Percentiles rank a stretch among this genome's conserved stretches.
Conservation (phyloP, 805 yeast genomes). For the Ogataea siamensis region DNA sequence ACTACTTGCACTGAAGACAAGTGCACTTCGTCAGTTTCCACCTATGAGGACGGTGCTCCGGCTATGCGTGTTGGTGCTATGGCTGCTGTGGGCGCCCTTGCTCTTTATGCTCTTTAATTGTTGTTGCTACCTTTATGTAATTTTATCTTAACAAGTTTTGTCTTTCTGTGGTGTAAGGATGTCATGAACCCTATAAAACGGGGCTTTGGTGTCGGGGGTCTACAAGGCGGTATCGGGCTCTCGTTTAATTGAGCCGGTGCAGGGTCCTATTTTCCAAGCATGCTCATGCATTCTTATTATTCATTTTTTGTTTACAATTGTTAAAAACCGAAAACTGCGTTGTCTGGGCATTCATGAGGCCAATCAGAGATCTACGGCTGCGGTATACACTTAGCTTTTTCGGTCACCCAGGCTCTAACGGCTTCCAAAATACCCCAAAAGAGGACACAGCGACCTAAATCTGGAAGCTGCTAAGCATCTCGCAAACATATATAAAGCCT, state of each 20-base stretch:
- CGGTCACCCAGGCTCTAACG: too few relatives aligned
- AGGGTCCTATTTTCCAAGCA: conserved; percentile 1
- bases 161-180: background rate
- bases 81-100: conserved; percentile 30
- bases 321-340: conserved; percentile 15
- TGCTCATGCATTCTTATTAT: background rate
- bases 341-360: background rate
- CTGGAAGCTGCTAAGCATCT: background rate
- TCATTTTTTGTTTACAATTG: background rate
- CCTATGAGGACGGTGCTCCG: conserved; percentile 23
- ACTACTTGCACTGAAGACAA: conserved; percentile 18
- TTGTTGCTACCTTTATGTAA: background rate
- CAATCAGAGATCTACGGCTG: conserved; percentile 4
- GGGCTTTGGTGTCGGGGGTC: background rate
- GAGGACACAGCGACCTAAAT: background rate
- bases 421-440: background rate
- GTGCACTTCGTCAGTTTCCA: conserved; percentile 22
- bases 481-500: background rate
- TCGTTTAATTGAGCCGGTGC: background rate
- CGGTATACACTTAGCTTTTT: too few relatives aligned
- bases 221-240: background rate
- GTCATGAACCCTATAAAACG: background rate
- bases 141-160: background rate
- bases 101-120: conserved; percentile 25
- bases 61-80: conserved; percentile 28